Evolutionary conservation across 2,329 filamentous ascomycete genomes (phyloP), one percentile per base, ranked within the genome.

Genomic region (Colletotrichum sp.): DNA sequence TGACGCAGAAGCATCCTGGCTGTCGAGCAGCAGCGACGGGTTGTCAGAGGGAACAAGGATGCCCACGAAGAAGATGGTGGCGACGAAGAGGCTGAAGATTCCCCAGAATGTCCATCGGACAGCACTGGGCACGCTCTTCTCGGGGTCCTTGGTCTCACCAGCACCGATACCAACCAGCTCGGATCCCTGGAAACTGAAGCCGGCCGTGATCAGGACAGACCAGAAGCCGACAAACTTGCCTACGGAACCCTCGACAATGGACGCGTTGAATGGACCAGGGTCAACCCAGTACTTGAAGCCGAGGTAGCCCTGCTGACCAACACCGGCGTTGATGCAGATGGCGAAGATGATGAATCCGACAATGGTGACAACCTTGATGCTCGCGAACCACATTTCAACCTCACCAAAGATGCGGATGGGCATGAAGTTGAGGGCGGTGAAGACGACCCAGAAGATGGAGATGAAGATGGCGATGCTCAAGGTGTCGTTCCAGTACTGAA

Each of bases 91-190:
- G 78, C 89, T 86, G 68, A 95, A 89, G 78, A 96, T 95, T 72
- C 93, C 91, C 89, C 92, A 95, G 84, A 95, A 96, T 0, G 94
- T 95, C 86, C 92, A 93, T 68, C 91, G 90, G 80, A 96, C 95
- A 28, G 94, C 94, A 15, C 88, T 87, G 1, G 95, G 95, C 67
- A 96, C 93, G 18, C 91, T 93, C 84, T 93, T 93, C 79, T 90
- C 89, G 7, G 94, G 95, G 81, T 95, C 92, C 64, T 90, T 90
- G 9, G 93, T 93, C 86, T 96, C 95, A 76, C 94, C 94, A 6
- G 94, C 94, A n/a, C 93, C 93, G 64, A 96, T 92, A 77, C 92
- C 94, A 10, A 95, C 94, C 18, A 95, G 89, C 85, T 96, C 95
- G 4, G 93, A 92, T 57, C 94, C 94, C 83, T 94, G 92, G 84